phyloP scores from a whole-genome alignment of 108 stramenopile genomes.

The Epipyxis sp. region DNA sequence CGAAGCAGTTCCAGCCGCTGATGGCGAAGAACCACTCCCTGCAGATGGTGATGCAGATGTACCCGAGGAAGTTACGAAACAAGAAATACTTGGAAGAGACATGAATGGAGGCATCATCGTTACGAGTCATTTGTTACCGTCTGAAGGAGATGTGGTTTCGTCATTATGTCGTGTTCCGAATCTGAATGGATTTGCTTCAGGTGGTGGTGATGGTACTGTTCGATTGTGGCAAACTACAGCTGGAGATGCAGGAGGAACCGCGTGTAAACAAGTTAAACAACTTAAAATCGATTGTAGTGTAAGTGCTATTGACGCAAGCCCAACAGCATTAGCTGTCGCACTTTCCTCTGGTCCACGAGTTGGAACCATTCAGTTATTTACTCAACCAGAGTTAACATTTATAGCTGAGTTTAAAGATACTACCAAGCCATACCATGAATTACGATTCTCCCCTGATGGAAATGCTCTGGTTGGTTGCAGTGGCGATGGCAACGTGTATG shows the following conservation, averaged over 20 bases:
- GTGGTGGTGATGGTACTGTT: background rate
- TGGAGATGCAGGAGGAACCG: background rate
- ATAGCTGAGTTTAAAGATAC: background rate
- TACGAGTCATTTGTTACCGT: constrained; percentile 1
- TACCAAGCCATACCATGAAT: background rate
- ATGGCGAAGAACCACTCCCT: background rate
- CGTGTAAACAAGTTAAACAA: background rate
- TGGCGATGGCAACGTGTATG: background rate
- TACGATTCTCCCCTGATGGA: constrained; percentile 4
- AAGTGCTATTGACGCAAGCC: background rate
- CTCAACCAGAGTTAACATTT: background rate
- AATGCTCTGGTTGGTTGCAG: background rate
- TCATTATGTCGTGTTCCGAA: background rate
- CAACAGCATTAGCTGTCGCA: background rate
- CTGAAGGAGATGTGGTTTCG: background rate
- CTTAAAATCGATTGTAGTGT: background rate
- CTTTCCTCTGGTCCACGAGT: background rate
- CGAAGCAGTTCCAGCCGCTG: background rate
- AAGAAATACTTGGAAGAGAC: constrained; percentile 4
- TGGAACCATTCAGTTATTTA: constrained; percentile 6
- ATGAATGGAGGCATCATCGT: constrained; percentile 5
- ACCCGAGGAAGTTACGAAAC: background rate
- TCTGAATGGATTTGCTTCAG: background rate
- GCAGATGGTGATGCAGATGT: constrained; percentile 1
- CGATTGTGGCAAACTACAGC: constrained; percentile 14